Conservation (phyloP, 1,284 basidiomycete genomes). For the Lentinus polychrous region DNA sequence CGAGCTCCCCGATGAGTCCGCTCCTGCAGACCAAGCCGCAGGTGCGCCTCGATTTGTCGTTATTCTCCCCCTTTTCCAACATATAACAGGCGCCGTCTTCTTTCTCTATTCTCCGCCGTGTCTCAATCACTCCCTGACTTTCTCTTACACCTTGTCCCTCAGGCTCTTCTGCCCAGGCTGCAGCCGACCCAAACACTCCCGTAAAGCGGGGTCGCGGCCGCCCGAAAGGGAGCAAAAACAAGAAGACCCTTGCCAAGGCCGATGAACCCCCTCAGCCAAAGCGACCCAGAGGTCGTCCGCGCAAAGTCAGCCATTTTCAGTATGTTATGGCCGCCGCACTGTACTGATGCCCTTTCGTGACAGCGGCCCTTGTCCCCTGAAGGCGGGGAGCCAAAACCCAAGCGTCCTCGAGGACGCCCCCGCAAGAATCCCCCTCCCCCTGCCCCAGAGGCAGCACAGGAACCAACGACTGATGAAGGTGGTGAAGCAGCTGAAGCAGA, state of each 20-base stretch:
- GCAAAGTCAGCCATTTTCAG: slow-evolving; percentile 43
- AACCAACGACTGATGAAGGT: slow-evolving; percentile 25
- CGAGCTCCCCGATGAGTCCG: slow-evolving; percentile 23
- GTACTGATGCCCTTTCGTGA: slow-evolving; percentile 15
- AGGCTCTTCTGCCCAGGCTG: slow-evolving; percentile 11
- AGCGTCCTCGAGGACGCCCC: slow-evolving; percentile 67
- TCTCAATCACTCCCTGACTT: no score
- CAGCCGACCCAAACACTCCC: slow-evolving; percentile 15
- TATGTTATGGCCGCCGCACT: slow-evolving; percentile 1
- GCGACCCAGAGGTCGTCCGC: slow-evolving; percentile 68
- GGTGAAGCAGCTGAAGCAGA: slow-evolving; percentile 19
- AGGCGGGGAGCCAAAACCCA: slow-evolving; percentile 44
- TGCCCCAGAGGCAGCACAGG: background rate
- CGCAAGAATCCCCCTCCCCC: slow-evolving; percentile 55
- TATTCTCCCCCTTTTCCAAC: slow-evolving; percentile 7
- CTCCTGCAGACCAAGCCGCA: slow-evolving; percentile 18
- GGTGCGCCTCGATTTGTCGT: slow-evolving; percentile 25
- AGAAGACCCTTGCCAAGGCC: slow-evolving; percentile 42
- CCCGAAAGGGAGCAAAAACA: slow-evolving; percentile 79
- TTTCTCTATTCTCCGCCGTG: slow-evolving; percentile 16
- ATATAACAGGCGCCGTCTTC: slow-evolving; percentile 19
- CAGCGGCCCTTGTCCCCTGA: slow-evolving; percentile 34
- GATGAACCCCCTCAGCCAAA: slow-evolving; percentile 30
- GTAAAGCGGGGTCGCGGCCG: slow-evolving; percentile 69
- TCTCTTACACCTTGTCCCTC: slow-evolving; percentile 11